Evolutionary conservation across 2,329 filamentous ascomycete genomes (phyloP).

Genomic region (Xylariaceae sp.): DNA sequence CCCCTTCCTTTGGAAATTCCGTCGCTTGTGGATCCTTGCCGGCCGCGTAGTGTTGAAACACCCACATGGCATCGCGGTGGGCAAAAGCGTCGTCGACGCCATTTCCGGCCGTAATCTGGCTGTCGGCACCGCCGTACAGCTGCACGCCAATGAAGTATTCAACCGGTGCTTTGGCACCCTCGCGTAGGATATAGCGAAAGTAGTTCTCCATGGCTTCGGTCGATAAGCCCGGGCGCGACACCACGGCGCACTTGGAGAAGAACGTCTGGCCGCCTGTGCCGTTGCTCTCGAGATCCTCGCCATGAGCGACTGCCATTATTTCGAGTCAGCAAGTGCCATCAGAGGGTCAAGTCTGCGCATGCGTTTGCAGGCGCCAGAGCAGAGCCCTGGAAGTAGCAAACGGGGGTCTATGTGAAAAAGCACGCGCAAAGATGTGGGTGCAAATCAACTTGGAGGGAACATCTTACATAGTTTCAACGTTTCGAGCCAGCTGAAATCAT

Average conservation of each 20-base stretch:
- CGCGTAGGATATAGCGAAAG: slow-evolving; percentile 24
- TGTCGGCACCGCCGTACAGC: slow-evolving; percentile 34
- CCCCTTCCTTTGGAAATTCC: slow-evolving; percentile 20
- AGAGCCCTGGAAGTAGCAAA: not conserved
- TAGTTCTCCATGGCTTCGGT: slow-evolving; percentile 23
- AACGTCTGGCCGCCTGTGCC: slow-evolving; percentile 26
- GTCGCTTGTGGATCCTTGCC: slow-evolving; percentile 2
- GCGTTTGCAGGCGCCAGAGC: not conserved
- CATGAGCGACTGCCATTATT: slow-evolving; percentile 15
- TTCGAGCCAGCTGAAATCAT: slow-evolving; percentile 20
- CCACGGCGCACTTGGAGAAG: slow-evolving; percentile 34
- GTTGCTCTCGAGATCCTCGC: slow-evolving; percentile 16
- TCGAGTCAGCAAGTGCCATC: not conserved
- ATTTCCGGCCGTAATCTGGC: slow-evolving; percentile 26
- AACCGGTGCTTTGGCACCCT: slow-evolving; percentile 18
- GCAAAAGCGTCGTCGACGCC: slow-evolving; percentile 21
- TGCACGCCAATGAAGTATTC: slow-evolving; percentile 32
- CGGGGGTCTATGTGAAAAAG: not conserved
- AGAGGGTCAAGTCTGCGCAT: not conserved
- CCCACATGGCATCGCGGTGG: slow-evolving; percentile 32
- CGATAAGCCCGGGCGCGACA: slow-evolving; percentile 27
- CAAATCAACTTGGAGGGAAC: not conserved
- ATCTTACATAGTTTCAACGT: slow-evolving; percentile 15
- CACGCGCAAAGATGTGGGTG: not conserved
- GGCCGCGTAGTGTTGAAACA: slow-evolving; percentile 31